Evolutionary conservation across 129 eudicot species (phyloP), one percentile per base, ranked within the genome.

Genomic region (Smallanthus sonchifolius): DNA sequence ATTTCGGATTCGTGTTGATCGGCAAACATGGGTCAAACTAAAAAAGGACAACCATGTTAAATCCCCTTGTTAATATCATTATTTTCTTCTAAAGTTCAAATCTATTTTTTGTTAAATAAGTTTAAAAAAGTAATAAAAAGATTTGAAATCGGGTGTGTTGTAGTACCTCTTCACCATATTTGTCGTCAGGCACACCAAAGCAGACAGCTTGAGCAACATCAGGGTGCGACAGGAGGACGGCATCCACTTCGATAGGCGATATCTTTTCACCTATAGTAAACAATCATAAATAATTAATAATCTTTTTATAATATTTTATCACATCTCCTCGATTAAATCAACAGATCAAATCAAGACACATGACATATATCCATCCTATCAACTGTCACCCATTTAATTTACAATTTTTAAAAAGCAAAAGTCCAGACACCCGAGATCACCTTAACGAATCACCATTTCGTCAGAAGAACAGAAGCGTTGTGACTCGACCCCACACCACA

Each of bases 191-290:
- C 67, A 93, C 97, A 66, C 97, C 98, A 45, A 93, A 93, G 34
- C 91, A 88, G 69, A 93, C 98, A 16, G 96, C 98, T 83, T 93
- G 97, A 17, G 97, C 91, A 30, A 93, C 74, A 60, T 93, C 96
- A 0, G 91, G 88, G 60, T 90, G 97, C 28, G 98, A 88, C 69
- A 93, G 70, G 17, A 93, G 89, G 39, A 93, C 89, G 0, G 98
- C 88, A 55, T 93, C 98, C 65, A 93, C 97, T 85, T 93, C 98
- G 45, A 93, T 93, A 5, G 98, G 98, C 77, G 98, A 93, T 73
- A 93, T 93, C 75, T 93, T 93, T 79, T 93, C 98, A 3, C 98
- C 98, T 93, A 86, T 37, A 85, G 76, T 32, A 85, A 76, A 28
- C 15, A 61, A 59, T 2, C 6, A 60, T 28, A 24, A 24, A 24